Conservation (phyloP, 208 protist species). For the Crithidia sp. region DNA sequence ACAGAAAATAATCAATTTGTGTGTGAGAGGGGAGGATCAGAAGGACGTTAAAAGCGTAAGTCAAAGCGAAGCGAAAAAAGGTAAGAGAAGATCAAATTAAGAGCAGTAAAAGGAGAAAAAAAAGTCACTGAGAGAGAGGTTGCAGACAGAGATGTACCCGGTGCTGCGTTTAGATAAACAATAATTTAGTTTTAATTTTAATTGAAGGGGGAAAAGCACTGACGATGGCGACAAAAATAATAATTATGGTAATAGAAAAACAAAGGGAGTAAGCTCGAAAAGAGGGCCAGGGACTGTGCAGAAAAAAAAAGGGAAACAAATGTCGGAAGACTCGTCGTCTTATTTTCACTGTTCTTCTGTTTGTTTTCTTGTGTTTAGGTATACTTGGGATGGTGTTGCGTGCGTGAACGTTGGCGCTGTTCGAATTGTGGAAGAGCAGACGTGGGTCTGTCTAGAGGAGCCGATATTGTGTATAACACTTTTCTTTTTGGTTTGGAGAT, state of each 20-base stretch:
- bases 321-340: not conserved
- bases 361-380: too few relatives aligned
- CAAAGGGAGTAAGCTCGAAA: not conserved
- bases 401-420: too few relatives aligned
- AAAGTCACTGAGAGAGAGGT: not conserved
- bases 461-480: too few relatives aligned
- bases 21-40: too few relatives aligned
- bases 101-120: not conserved
- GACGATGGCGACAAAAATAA: not conserved
- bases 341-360: too few relatives aligned
- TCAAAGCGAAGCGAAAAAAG: not conserved
- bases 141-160: slow-evolving; percentile 27
- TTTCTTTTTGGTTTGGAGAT: too few relatives aligned
- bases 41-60: too few relatives aligned
- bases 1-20: not conserved
- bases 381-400: too few relatives aligned
- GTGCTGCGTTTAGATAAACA: not conserved
- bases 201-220: not conserved
- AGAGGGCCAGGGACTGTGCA: not conserved
- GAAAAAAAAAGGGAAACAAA: not conserved
- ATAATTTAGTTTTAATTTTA: not conserved
- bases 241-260: not conserved
- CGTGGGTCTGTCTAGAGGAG: too few relatives aligned
- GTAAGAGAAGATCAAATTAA: not conserved
- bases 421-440: too few relatives aligned